A percentile compares a stretch with the other conserved stretches of the same genome.
phyloP scores from a whole-genome alignment of 805 yeast species.

The Isabelozyma gotoi region DNA sequence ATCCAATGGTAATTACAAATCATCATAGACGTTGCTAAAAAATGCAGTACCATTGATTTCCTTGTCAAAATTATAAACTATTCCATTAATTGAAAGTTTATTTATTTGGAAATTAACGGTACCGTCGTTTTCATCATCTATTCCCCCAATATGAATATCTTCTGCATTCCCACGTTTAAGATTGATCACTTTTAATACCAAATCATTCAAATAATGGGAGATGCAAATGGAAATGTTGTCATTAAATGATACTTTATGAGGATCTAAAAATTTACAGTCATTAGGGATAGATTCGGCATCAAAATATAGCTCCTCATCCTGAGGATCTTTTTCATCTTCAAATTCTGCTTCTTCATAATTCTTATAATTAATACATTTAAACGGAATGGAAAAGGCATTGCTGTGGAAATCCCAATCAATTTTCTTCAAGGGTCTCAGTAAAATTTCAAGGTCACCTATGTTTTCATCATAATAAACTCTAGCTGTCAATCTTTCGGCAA shows the following conservation, averaged over 20 bases:
- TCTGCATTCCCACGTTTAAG: constrained; percentile 45
- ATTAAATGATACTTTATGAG: constrained; percentile 8
- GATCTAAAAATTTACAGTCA: constrained; percentile 6
- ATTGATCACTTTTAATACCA: constrained; percentile 29
- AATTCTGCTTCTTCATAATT: constrained; percentile 37
- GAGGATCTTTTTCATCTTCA: constrained; percentile 9
- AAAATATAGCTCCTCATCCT: constrained; percentile 11
- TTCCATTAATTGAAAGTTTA: constrained; percentile 31
- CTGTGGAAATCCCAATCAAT: constrained; percentile 35
- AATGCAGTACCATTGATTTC: constrained; percentile 42
- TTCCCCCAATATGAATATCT: constrained; percentile 21
- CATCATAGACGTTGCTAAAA: constrained; percentile 26
- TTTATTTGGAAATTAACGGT: constrained; percentile 23
- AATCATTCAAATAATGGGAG: constrained; percentile 34
- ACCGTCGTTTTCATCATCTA: constrained; percentile 33
- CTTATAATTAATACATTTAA: constrained; percentile 32
- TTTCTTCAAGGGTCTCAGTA: constrained; percentile 18
- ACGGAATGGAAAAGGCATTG: constrained; percentile 22
- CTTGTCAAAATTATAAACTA: constrained; percentile 31
- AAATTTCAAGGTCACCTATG: constrained; percentile 9
- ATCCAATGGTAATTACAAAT: constrained; percentile 4
- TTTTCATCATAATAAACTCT: constrained; percentile 21
- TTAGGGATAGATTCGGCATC: constrained; percentile 5
- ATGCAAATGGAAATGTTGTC: constrained; percentile 18
- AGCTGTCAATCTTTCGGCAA: constrained; percentile 43